A percentile compares a stretch with the other conserved stretches of the same genome.
phyloP scores from a whole-genome alignment of 202 grass and related monocot genomes.

The Carex sylvatica region DNA sequence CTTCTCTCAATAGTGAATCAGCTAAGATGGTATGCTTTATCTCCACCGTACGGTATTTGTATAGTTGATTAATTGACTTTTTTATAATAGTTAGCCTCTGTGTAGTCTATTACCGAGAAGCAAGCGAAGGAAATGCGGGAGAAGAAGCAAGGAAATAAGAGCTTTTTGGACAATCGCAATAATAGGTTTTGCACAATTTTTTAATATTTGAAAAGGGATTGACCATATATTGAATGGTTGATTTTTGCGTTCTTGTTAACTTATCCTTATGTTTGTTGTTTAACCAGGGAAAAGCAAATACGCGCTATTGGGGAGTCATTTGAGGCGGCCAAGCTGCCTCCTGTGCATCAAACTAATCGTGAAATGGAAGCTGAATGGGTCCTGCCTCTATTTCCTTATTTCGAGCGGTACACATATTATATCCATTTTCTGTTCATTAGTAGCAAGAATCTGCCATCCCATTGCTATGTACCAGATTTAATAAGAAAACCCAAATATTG shows the following conservation, averaged over 20 bases:
- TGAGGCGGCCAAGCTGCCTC: slow-evolving; percentile 73
- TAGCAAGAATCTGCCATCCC: neutral
- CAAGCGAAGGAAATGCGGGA: slow-evolving; percentile 96
- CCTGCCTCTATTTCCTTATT: slow-evolving; percentile 88
- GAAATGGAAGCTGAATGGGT: slow-evolving; percentile 65
- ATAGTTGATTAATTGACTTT: slow-evolving; percentile 27
- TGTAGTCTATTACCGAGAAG: slow-evolving; percentile 90
- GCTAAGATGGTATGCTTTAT: slow-evolving; percentile 65
- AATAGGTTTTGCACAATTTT: slow-evolving; percentile 48
- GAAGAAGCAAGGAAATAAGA: slow-evolving; percentile 62
- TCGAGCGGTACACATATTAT: slow-evolving; percentile 57
- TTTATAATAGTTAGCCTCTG: slow-evolving; percentile 26
- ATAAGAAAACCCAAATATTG: neutral
- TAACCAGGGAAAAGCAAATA: slow-evolving; percentile 87
- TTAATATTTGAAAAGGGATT: slow-evolving; percentile 8
- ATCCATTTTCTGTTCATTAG: neutral
- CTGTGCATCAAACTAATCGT: slow-evolving; percentile 90
- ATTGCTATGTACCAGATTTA: neutral
- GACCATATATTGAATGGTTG: neutral
- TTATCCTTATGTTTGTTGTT: slow-evolving; percentile 30
- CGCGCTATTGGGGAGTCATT: slow-evolving; percentile 92
- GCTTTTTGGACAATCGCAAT: slow-evolving; percentile 83
- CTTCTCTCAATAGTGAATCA: slow-evolving; percentile 79
- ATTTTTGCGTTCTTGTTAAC: slow-evolving; percentile 19
- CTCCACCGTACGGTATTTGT: slow-evolving; percentile 33